These are phyloP conservation scores for Psilocybe mexicana DNA, from an alignment of 1,284 basidiomycete species.

Conservation along the genomic window DNA sequence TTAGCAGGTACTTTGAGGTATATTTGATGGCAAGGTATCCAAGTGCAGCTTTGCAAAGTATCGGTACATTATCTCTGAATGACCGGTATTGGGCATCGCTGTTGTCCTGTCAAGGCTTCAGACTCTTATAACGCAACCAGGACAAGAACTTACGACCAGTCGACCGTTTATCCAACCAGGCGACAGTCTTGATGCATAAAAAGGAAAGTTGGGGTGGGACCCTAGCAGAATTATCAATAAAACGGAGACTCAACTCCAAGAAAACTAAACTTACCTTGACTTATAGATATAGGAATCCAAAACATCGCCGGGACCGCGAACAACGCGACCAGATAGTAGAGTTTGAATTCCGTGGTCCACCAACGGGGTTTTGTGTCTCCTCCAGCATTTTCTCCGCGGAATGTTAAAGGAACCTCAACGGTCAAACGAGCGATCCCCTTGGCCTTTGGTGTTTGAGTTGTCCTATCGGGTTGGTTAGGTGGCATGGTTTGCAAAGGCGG, in stretches of 20 bases:
- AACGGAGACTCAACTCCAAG: slow-evolving; percentile 4
- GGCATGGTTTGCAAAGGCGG: slow-evolving; percentile 7
- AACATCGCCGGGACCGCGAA: slow-evolving; percentile 77
- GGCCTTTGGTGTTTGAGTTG: slow-evolving; percentile 11
- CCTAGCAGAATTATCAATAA: slow-evolving; percentile 39
- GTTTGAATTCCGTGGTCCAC: slow-evolving; percentile 80
- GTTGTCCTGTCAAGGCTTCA: slow-evolving; percentile 62
- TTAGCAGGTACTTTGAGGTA: slow-evolving; percentile 30
- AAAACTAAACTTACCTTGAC: slow-evolving; percentile 57
- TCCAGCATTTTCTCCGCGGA: slow-evolving; percentile 14
- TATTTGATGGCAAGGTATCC: slow-evolving; percentile 50
- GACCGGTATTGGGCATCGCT: slow-evolving; percentile 85
- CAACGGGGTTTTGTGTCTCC: slow-evolving; percentile 47
- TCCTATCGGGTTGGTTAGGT: not conserved
- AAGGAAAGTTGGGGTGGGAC: slow-evolving; percentile 72
- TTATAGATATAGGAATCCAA: slow-evolving; percentile 80
- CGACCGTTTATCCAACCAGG: slow-evolving; percentile 71
- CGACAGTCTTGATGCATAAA: slow-evolving; percentile 63
- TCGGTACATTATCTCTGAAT: slow-evolving; percentile 74
- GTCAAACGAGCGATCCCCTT: slow-evolving; percentile 24
- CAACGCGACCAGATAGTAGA: slow-evolving; percentile 70
- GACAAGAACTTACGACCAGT: slow-evolving; percentile 52
- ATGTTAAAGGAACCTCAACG: slow-evolving; percentile 24
- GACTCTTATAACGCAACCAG: not conserved
- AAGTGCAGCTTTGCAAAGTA: slow-evolving; percentile 54